These are phyloP conservation scores for Elongisporangium undulatum DNA, from an alignment of 352 stramenopile genomes.

Conservation along the genomic window DNA sequence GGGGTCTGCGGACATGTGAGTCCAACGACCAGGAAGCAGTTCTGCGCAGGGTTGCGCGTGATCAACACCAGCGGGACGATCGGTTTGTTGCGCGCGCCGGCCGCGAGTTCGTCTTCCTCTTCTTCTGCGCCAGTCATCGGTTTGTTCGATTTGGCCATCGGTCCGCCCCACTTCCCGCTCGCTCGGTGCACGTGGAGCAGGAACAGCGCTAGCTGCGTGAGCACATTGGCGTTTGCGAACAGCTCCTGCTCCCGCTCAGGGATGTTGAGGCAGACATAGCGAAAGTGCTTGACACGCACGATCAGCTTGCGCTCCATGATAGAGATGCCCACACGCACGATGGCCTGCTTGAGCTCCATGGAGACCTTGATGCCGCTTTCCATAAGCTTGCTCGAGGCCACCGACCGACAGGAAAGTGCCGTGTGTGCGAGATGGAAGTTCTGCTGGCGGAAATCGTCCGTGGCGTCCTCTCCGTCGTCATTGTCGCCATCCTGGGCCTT, in stretches of 20 bases:
- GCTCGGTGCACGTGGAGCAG: constrained; percentile 94
- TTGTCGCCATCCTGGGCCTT: constrained; percentile 17
- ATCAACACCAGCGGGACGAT: constrained; percentile 80
- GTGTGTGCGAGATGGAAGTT: constrained; percentile 80
- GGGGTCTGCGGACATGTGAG: constrained; percentile 89
- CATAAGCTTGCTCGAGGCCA: constrained; percentile 77
- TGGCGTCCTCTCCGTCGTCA: constrained; percentile 16
- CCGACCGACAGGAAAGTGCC: constrained; percentile 60
- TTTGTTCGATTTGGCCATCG: constrained; percentile 23
- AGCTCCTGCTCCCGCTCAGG: constrained; percentile 78
- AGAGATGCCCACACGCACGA: constrained; percentile 92
- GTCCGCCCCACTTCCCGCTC: constrained; percentile 92
- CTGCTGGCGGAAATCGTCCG: constrained; percentile 67
- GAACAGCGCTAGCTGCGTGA: constrained; percentile 93
- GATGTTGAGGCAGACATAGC: constrained; percentile 94
- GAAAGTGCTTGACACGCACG: constrained; percentile 94
- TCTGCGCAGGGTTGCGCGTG: constrained; percentile 84
- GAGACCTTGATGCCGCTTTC: constrained; percentile 93
- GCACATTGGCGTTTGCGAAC: constrained; percentile 92
- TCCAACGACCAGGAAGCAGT: constrained; percentile 94
- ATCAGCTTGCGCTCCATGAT: constrained; percentile 96
- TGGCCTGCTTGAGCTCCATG: constrained; percentile 93
- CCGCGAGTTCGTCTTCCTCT: constrained; percentile 24
- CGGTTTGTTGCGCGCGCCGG: constrained; percentile 26
- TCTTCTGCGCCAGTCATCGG: constrained; percentile 20